These are phyloP conservation scores for Ustilago crameri DNA, from an alignment of 1,284 basidiomycete species.

Conservation along the genomic window DNA sequence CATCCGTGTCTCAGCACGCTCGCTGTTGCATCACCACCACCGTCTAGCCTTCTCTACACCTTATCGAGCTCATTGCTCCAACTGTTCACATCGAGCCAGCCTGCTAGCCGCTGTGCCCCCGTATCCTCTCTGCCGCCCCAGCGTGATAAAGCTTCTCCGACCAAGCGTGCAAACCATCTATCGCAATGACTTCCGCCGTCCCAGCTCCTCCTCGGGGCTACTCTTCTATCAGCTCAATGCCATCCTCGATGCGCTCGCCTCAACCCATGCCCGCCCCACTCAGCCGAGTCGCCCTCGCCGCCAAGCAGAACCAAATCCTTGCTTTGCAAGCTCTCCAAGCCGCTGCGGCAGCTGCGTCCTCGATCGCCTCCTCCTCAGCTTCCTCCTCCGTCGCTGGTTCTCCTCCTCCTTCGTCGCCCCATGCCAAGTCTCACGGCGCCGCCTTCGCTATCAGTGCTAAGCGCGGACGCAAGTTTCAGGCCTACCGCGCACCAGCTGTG, in stretches of 20 bases:
- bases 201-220: constrained; percentile 30
- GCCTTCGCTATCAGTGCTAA: constrained; percentile 18
- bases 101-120: too few relatives aligned
- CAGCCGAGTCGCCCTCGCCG: constrained; percentile 41
- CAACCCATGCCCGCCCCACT: constrained; percentile 49
- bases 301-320: constrained; percentile 48
- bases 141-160: too few relatives aligned
- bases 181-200: constrained; percentile 31
- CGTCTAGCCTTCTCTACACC: not conserved
- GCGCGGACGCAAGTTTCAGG: constrained; percentile 48
- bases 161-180: not conserved
- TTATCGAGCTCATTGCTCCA: not conserved
- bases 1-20: not conserved
- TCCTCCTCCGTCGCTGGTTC: constrained; percentile 38
- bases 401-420: constrained; percentile 31
- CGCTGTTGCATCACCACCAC: not conserved
- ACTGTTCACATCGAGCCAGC: not conserved
- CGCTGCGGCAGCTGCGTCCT: constrained; percentile 10
- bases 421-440: constrained; percentile 14
- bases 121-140: too few relatives aligned
- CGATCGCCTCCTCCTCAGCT: constrained; percentile 19
- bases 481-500: constrained; percentile 32
- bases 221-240: constrained; percentile 10
- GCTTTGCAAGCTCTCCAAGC: constrained; percentile 48
- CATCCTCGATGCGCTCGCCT: constrained; percentile 25